Evolutionary conservation across 2,329 filamentous ascomycete species (phyloP).

Genomic region (Shiraia bambusicola): DNA sequence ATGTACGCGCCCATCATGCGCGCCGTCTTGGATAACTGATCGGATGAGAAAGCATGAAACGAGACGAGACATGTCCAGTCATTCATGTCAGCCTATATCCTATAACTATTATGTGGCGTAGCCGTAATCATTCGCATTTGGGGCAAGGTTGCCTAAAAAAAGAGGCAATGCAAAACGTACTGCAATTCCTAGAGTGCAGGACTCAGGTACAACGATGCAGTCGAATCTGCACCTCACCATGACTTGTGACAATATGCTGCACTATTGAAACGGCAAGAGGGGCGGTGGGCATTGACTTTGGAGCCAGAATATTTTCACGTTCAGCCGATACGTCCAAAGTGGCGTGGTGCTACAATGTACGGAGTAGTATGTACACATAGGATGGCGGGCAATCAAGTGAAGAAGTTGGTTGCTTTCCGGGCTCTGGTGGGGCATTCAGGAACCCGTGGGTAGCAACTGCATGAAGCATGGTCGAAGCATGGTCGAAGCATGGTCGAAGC

Average conservation of each 20-base stretch:
- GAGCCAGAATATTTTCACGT: too few relatives aligned
- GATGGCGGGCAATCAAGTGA: conserved; percentile 6
- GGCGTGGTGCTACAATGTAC: too few relatives aligned
- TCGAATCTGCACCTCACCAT: conserved; percentile 1
- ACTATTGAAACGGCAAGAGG: conserved; percentile 11
- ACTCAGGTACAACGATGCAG: conserved; percentile 10
- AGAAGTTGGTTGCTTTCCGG: conserved; percentile 10
- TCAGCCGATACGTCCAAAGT: not conserved
- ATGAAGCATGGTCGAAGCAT: conserved; percentile 14
- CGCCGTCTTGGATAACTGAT: conserved; percentile 26
- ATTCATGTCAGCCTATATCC: not conserved
- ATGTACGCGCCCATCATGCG: conserved; percentile 24
- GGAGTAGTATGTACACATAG: too few relatives aligned
- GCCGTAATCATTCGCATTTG: conserved; percentile 14
- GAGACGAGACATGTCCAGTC: not conserved
- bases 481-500: conserved; percentile 7
- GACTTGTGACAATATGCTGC: conserved; percentile 1
- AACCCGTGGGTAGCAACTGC: conserved; percentile 2
- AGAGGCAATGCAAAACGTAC: too few relatives aligned
- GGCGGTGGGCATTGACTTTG: conserved; percentile 3
- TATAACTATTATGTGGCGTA: too few relatives aligned
- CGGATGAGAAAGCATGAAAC: conserved; percentile 7
- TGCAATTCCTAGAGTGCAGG: conserved; percentile 18
- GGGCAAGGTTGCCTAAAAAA: conserved; percentile 13
- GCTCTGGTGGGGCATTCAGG: conserved; percentile 9